These are phyloP conservation scores for Fusarium setosum DNA, from an alignment of 2,329 filamentous ascomycete species.

Conservation along the genomic window DNA sequence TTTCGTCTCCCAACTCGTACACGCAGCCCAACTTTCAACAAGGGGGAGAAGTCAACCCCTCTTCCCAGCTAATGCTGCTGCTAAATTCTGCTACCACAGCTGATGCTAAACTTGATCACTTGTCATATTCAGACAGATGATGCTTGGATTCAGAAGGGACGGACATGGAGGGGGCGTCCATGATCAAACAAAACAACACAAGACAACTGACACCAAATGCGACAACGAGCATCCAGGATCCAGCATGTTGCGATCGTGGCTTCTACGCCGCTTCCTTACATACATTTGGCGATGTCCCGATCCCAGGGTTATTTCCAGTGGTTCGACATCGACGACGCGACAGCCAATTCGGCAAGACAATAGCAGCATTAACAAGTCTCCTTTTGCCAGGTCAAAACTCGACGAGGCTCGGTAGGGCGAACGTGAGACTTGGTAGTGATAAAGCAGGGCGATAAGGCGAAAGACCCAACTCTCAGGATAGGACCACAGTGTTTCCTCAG, in stretches of 20 bases:
- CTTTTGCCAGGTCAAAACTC: constrained; percentile 3
- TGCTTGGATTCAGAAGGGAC: background rate
- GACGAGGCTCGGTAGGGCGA: constrained; percentile 27
- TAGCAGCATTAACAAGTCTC: constrained; percentile 13
- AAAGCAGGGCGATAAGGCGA: constrained; percentile 15
- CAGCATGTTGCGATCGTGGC: constrained; percentile 31
- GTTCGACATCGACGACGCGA: constrained; percentile 22
- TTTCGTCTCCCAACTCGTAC: constrained; percentile 14
- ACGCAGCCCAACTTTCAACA: constrained; percentile 15
- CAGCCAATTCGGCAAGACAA: constrained; percentile 17
- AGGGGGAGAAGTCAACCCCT: constrained; percentile 12
- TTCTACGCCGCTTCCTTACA: constrained; percentile 17
- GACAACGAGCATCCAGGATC: background rate
- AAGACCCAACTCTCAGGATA: constrained; percentile 9
- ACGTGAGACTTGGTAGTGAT: background rate
- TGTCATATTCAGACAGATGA: constrained; percentile 27
- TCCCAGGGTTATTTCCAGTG: constrained; percentile 19
- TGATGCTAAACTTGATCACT: constrained; percentile 23
- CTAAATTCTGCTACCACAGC: constrained; percentile 11
- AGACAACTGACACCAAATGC: constrained; percentile 14
- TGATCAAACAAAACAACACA: constrained; percentile 1
- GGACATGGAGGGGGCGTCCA: constrained; percentile 4
- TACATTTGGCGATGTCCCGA: constrained; percentile 24
- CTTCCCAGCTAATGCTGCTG: constrained; percentile 14
- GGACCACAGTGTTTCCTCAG: constrained; percentile 1